Percentiles rank a stretch among this genome's conserved stretches.
Evolutionary conservation across 331 rosid species (phyloP).

Genomic region (Telfairia occidentalis): DNA sequence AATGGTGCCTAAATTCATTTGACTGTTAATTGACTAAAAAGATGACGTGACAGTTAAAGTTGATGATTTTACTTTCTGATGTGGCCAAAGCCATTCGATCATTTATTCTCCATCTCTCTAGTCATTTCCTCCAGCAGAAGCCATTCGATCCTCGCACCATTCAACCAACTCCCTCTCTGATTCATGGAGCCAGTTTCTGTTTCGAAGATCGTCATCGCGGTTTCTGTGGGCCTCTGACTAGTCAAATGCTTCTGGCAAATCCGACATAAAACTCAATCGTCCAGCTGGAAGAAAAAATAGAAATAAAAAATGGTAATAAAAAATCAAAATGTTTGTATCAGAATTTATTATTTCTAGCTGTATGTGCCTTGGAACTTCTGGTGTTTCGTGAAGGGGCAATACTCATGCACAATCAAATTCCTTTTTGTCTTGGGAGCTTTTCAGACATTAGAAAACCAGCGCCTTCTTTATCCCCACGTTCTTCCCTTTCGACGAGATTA

Average conservation of each 20-base stretch:
- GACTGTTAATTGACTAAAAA: too few species aligned
- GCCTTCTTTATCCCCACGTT: conserved; percentile 14
- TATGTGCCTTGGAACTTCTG: conserved; percentile 15
- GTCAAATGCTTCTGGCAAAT: conserved; percentile 15
- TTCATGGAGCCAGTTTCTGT: conserved; percentile 24
- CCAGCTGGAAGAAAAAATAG: not conserved
- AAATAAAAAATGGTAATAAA: not conserved
- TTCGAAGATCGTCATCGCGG: conserved; percentile 39
- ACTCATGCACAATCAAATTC: conserved; percentile 21
- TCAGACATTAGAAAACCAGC: conserved; percentile 15
- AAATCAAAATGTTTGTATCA: not conserved
- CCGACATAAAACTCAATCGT: conserved; percentile 20
- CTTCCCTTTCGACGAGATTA: conserved; percentile 11
- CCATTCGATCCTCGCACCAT: conserved; percentile 58
- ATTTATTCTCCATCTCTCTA: conserved; percentile 80
- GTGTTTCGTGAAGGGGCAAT: conserved; percentile 5
- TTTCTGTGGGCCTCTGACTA: conserved; percentile 9
- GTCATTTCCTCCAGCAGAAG: conserved; percentile 73
- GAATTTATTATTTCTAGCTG: not conserved
- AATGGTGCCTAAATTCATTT: too few species aligned
- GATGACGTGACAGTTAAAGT: too few species aligned
- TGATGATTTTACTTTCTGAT: too few species aligned
- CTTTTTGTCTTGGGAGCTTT: conserved; percentile 19
- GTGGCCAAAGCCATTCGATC: too few species aligned
- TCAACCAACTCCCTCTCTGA: not conserved